phyloP scores from a whole-genome alignment of 2,329 filamentous ascomycete species.

The Fusarium sp. region DNA sequence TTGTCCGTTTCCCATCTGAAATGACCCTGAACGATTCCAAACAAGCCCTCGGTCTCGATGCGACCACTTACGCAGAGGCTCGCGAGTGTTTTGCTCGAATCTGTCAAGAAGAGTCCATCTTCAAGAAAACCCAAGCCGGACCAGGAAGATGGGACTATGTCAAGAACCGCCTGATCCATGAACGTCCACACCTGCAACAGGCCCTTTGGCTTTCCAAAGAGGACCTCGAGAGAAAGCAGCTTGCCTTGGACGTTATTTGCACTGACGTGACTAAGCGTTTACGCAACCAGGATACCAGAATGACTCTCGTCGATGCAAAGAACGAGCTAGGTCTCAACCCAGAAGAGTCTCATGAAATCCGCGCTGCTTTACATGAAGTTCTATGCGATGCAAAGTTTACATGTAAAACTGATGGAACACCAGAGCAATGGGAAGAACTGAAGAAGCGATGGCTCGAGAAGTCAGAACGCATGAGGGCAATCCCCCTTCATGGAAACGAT shows the following conservation, averaged over 20 bases:
- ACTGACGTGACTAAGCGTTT: constrained; percentile 85
- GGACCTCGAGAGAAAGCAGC: constrained; percentile 68
- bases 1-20: constrained; percentile 82
- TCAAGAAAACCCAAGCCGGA: constrained; percentile 81
- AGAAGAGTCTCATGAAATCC: constrained; percentile 64
- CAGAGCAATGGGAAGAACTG: constrained; percentile 76
- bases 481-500: constrained; percentile 62
- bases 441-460: constrained; percentile 74
- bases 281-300: constrained; percentile 70
- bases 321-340: constrained; percentile 63
- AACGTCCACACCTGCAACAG: constrained; percentile 70
- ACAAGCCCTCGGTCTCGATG: constrained; percentile 72
- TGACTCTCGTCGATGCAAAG: constrained; percentile 80
- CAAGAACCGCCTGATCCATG: constrained; percentile 73
- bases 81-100: constrained; percentile 76
- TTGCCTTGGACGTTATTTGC: constrained; percentile 82
- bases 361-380: constrained; percentile 73
- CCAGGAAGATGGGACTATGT: constrained; percentile 77
- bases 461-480: constrained; percentile 64
- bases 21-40: constrained; percentile 85
- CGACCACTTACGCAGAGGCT: constrained; percentile 69
- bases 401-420: constrained; percentile 77
- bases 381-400: constrained; percentile 74
- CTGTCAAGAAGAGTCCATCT: constrained; percentile 72
- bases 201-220: constrained; percentile 69